Base-by-base conservation (phyloP, 331 rosid species). In the Phaseolus coccineus region DNA sequence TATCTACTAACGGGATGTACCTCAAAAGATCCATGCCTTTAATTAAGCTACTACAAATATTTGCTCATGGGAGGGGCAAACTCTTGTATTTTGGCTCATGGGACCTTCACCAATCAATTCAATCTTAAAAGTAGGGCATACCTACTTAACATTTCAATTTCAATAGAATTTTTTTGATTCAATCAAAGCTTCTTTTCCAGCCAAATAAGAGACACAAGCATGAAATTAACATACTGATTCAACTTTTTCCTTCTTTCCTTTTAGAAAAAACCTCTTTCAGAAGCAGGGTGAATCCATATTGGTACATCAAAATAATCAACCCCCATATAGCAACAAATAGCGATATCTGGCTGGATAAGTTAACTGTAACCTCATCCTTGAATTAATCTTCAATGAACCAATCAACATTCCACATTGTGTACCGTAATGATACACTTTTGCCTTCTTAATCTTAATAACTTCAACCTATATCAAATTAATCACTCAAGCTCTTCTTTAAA, bases 341-440 rank as follows among this genome's bases (percentile, higher is more conserved):
- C 46, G 25, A 27, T 31, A 42, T 56, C 19, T 5, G 57, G 47
- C 13, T 16, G 46, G 24, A 81, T 58, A n/a, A 58, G 66, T 76
- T 44, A 65, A 57, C 4, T 13, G 62, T 67, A 66, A 47, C 76
- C 47, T 67, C 16, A 39, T 31, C 76, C 73, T 67, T 71, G 30
- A 69, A 68, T 35, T 27, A 76, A 22, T 69, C 73, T 73, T 75
- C 81, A 58, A 22, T 25, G 27, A 47, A 74, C 59, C 70, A 62
- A 39, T 40, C 70, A 62, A 28, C 40, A 61, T 6, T 30, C 42
- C 48, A 25, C 24, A 68, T 13, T 11, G 40, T 69, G 61, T 52
- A 74, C 63, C 55, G 27, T 42, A 51, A 62, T 30, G 37, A 70
- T 42, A 70, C 47, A 35, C 13, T 33, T 31, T 9, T 62, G 69